Conservation (phyloP, 2,329 filamentous ascomycete species). For the Ploettnerulaceae sp. region DNA sequence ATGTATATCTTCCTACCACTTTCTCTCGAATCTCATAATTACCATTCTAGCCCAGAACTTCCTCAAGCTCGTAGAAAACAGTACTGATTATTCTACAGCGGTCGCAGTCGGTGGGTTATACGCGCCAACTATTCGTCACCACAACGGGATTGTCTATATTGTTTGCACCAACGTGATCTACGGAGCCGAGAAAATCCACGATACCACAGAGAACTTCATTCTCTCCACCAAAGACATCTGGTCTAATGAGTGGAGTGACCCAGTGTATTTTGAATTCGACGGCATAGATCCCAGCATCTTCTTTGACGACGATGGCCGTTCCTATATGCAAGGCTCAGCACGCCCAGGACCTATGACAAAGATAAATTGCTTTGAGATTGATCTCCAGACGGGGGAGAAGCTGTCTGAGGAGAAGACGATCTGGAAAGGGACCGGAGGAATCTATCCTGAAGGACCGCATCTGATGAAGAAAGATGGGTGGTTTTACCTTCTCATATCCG, state of each 20-base stretch:
- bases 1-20: too few relatives aligned
- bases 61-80: too few relatives aligned
- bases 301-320: constrained; percentile 38
- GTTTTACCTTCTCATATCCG: constrained; percentile 47
- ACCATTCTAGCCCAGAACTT: too few relatives aligned
- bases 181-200: background rate
- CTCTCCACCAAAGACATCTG: constrained; percentile 22
- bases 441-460: constrained; percentile 39
- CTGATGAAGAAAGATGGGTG: constrained; percentile 43
- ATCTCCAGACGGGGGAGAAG: constrained; percentile 20
- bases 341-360: constrained; percentile 14
- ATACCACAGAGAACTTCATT: constrained; percentile 22
- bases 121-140: constrained; percentile 35
- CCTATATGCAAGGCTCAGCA: constrained; percentile 34
- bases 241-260: constrained; percentile 32
- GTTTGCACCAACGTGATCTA: constrained; percentile 30
- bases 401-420: constrained; percentile 27
- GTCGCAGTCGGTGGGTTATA: constrained; percentile 35
- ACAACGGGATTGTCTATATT: constrained; percentile 33
- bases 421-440: constrained; percentile 32
- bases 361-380: constrained; percentile 22
- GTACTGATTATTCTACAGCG: too few relatives aligned
- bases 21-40: too few relatives aligned
- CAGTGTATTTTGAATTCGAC: constrained; percentile 37
- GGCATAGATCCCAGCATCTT: constrained; percentile 47